Evolutionary conservation across 176 grass and related monocot species (phyloP), one percentile per base, ranked within the genome.

Genomic region (Oryza australiensis): DNA sequence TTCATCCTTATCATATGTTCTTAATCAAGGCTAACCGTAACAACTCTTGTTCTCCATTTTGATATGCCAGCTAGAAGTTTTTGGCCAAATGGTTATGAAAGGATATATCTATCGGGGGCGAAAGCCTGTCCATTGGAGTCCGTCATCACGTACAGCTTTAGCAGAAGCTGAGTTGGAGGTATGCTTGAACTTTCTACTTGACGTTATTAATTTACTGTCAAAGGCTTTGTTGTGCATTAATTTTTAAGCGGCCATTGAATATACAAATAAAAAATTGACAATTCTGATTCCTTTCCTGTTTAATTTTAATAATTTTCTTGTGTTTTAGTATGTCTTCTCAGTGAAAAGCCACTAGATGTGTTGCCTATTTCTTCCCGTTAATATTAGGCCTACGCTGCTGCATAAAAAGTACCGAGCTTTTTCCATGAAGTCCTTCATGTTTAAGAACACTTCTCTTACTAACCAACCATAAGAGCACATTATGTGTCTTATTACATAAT

Each of bases 121-220:
- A 71, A 98, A 98, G 26, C 95, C 95, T 40, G 92, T 98, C 67
- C 92, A 98, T 66, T 98, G 95, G 95, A 98, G 95, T 77, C 95
- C 95, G 0, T 98, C 95, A 62, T 98, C 95, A 80, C 88, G 87
- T 55, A 98, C 95, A 0, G 95, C 95, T 86, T 84, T 98, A 73
- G 95, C 92, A 76, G 95, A 98, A 84, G 95, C 95, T 76, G 95
- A 98, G 63, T 82, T 98, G 78, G 95, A 98, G 92, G 95, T 94
- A 93, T 81, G 80, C 23, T 81, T 45, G 70, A 41, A 35, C 23
- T 70, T 71, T 78, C 53, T 46, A 46, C n/a, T 75, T 18, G 3
- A 30, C 55, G 55, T 10, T 65, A 41, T 67, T 66, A 29, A 30
- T 74, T 42, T 81, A 68, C 73, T 48, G 42, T 37, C 55, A 85